Conservation (phyloP, 75 land plant genomes). For the Azolla pinnata region DNA sequence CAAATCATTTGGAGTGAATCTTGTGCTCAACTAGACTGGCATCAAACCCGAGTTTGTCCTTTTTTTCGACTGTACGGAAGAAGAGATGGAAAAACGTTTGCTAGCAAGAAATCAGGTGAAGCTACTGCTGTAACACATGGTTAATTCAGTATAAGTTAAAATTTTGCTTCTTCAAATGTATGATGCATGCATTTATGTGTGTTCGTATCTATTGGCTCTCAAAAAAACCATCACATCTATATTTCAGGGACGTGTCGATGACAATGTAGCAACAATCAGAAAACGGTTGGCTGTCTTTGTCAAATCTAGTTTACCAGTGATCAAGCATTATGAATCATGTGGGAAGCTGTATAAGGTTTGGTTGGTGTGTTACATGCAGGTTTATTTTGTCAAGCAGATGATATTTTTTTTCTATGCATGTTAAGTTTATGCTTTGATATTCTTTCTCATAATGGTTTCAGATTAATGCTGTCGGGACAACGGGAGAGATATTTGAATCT, state of each 20-base stretch:
- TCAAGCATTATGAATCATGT: constrained; percentile 39
- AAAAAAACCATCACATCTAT: no score
- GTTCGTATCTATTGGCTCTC: no score
- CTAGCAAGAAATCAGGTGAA: constrained; percentile 67
- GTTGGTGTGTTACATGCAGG: no score
- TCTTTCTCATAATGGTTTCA: no score
- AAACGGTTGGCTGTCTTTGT: constrained; percentile 61
- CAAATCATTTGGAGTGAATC: no score
- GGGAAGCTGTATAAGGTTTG: constrained; percentile 66
- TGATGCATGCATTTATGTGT: no score
- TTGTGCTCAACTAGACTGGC: no score
- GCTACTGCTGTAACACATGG: neutral
- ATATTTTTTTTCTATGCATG: no score
- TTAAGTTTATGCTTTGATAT: no score
- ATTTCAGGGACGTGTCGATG: constrained; percentile 76
- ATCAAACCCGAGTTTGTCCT: constrained; percentile 66
- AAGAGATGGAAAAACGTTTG: constrained; percentile 74
- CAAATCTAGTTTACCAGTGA: constrained; percentile 53
- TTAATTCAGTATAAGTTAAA: constrained; percentile 3
- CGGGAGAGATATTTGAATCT: no score
- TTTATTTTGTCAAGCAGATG: no score
- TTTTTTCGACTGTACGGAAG: constrained; percentile 76
- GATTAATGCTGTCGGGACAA: no score
- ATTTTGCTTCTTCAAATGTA: neutral
- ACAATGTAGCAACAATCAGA: constrained; percentile 62